Base-by-base conservation (phyloP, 2,329 filamentous ascomycete genomes). In the Alternaria conjuncta region DNA sequence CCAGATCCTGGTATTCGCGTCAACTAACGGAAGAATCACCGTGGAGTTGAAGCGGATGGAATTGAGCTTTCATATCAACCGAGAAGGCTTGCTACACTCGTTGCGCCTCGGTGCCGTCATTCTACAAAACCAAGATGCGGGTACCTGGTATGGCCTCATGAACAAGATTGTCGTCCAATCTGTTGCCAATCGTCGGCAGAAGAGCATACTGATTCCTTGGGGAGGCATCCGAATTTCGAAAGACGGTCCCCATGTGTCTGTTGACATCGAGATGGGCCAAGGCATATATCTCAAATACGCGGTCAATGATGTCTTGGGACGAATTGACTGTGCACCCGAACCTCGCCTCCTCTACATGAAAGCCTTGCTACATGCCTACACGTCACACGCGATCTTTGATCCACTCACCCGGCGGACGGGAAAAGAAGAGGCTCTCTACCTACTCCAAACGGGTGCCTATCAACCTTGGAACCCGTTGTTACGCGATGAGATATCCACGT, bases 301-400 rank as follows among this genome's bases (percentile, higher is more conserved):
- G 0, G 84, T 91, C 46, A 84, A 91, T 50, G 71, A 82, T 2
- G 71, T 86, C 0, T 80, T 92, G 2, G 84, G 86, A 0, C 82
- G 86, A 1, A 74, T 92, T 0, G 82, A 86, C 3, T 90, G 88
- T 41, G 81, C 88, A 0, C 79, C 86, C 0, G 89, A 91, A 49
- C 86, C 86, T 0, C 72, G 73, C 0, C 75, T 89, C 0, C 76
- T 88, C 0, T 89, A 88, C 59, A 79, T 79, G 1, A 90, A 89
- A 68, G 88, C 88, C 0, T 75, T 84, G 5, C 73, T 88, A 1
- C 89, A 92, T 70, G 89, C 89, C 0, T 76, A 84, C 5, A 92
- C 89, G 0, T 89, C 89, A 0, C 87, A 85, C 30, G 69, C 84
- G 11, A 13, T 0, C 36, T 91, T 0, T 0, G 90, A 92, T 69